phyloP scores from a whole-genome alignment of 805 yeast genomes.

The Dipodascus albidus region DNA sequence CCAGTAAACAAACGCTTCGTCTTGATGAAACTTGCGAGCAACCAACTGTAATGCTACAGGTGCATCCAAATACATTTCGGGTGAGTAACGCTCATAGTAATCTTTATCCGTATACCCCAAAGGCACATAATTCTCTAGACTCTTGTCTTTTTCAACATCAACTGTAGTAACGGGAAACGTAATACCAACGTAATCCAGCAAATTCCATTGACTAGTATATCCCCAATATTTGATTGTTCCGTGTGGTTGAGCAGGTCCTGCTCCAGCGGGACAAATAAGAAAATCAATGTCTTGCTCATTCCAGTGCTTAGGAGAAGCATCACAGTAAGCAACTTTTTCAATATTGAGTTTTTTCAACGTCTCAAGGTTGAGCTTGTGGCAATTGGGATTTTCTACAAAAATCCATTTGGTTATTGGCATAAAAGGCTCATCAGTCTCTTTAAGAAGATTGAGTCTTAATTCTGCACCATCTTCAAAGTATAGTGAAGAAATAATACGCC shows the following conservation, averaged over 20 bases:
- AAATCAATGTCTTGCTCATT: neutral
- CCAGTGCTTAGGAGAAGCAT: neutral
- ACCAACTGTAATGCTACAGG: neutral
- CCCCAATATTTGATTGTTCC: neutral
- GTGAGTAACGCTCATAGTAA: neutral
- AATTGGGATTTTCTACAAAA: neutral
- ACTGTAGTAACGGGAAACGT: neutral
- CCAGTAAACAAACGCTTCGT: neutral
- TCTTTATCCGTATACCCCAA: conserved; percentile 3
- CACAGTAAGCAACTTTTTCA: neutral
- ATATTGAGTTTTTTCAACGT: conserved; percentile 9
- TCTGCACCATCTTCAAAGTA: conserved; percentile 8
- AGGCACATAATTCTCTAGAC: neutral
- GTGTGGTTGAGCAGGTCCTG: conserved; percentile 2
- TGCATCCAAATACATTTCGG: neutral
- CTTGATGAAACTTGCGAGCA: neutral
- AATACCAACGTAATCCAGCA: neutral
- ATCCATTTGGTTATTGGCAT: neutral
- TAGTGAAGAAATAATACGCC: conserved; percentile 1
- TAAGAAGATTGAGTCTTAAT: conserved; percentile 4
- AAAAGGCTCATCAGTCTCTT: conserved; percentile 9
- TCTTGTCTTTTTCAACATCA: neutral
- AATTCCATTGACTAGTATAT: neutral
- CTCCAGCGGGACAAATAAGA: conserved; percentile 8
- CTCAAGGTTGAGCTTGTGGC: neutral